Base-by-base conservation (phyloP, 1,139 yeast species). In the Chernovozyma sophiae-reginae region DNA sequence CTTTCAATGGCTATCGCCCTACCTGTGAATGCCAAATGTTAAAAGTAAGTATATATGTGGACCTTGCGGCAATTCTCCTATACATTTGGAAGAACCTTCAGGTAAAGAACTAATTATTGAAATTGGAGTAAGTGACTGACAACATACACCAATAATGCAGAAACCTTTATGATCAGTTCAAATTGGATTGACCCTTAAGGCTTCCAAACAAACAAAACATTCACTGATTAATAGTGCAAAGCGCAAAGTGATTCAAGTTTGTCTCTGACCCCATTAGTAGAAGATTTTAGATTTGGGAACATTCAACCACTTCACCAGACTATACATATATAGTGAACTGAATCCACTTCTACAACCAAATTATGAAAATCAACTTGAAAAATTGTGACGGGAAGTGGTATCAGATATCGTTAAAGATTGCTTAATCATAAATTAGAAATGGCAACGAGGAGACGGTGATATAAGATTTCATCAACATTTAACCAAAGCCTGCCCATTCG, bases 401-500 rank as follows among this genome's bases (percentile, higher is more conserved):
- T 25, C 16, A 7, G 15, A 25, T n/a, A 25, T 5, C 12, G 27
- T 25, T 13, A 25, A 8, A 6, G 15, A 13, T 7, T 5, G 27
- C 7, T 25, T 13, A 25, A 13, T 11, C 15, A 25, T 5, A 6
- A 20, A 20, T 20, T 20, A 20, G 10, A 20, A n/a, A n/a, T 24
- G 25, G 12, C 25, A 24, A 24, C 25, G 25, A 12, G 25, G 25
- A 12, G 25, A 12, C 25, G 25, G 12, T 12, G 25, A 24, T 12
- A 12, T n/a, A n/a, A n/a, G n/a, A n/a, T n/a, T n/a, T n/a, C n/a
- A n/a, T n/a, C 24, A 22, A 22, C 7, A 18, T 14, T 46, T 52
- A 81, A 39, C 87, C 87, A 58, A 84, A 84, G 0, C 92, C 92
- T 0, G 92, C 81, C 95, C 94, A 85, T 55, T 83, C 90, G 2